These are phyloP conservation scores for Psilocybe cubensis DNA, from an alignment of 768 basidiomycete genomes.

Conservation along the genomic window DNA sequence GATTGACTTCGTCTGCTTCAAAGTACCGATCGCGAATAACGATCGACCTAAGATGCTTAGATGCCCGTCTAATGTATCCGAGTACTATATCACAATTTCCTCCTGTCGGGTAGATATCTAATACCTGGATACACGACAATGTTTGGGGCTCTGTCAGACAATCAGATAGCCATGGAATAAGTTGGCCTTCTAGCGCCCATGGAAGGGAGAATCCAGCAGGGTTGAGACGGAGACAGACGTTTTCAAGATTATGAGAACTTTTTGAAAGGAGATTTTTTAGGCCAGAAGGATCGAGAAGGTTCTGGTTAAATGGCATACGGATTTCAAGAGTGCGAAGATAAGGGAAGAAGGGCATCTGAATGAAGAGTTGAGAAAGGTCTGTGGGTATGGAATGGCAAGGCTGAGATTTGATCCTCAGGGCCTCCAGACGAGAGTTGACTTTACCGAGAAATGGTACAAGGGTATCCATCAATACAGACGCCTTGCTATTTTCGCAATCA, in stretches of 20 bases:
- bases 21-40: conserved; percentile 45
- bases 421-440: conserved; percentile 35
- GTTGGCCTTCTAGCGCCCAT: conserved; percentile 23
- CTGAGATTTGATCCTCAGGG: conserved; percentile 42
- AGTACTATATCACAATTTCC: conserved; percentile 37
- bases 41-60: conserved; percentile 33
- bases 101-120: conserved; percentile 45
- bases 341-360: conserved; percentile 32
- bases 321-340: conserved; percentile 34
- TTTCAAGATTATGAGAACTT: conserved; percentile 32
- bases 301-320: conserved; percentile 41
- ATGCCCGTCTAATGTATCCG: conserved; percentile 32
- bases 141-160: conserved; percentile 26
- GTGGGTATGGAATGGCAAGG: conserved; percentile 22
- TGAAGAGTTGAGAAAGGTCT: conserved; percentile 45
- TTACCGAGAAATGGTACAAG: conserved; percentile 43
- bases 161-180: conserved; percentile 30
- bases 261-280: conserved; percentile 34
- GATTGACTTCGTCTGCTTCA: conserved; percentile 31
- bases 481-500: conserved; percentile 24
- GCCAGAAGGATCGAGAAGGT: conserved; percentile 38
- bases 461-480: conserved; percentile 28
- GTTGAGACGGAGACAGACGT: conserved; percentile 42
- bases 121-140: conserved; percentile 30
- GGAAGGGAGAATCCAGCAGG: conserved; percentile 29